These are phyloP conservation scores for Licmophora abbreviata DNA, from an alignment of 108 stramenopile genomes.

Conservation along the genomic window DNA sequence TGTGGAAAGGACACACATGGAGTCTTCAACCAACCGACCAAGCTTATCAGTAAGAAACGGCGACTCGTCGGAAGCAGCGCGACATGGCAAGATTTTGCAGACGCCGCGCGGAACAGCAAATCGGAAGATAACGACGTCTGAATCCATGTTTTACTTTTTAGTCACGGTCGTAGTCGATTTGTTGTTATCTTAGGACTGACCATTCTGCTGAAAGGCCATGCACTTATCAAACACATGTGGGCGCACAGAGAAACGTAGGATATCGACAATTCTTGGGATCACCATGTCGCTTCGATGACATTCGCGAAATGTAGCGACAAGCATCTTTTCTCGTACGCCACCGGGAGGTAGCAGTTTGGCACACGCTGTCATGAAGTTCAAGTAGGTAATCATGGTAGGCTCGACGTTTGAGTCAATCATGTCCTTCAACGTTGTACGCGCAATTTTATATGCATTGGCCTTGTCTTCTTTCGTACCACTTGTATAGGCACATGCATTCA, in stretches of 20 bases:
- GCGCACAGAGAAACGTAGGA: too few species aligned
- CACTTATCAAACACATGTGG: too few species aligned
- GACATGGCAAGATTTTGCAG: constrained; percentile 35
- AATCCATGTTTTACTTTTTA: too few species aligned
- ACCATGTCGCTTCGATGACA: too few species aligned
- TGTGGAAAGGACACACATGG: constrained; percentile 89
- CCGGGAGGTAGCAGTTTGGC: constrained; percentile 1
- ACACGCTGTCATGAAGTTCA: constrained; percentile 3
- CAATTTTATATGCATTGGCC: neutral
- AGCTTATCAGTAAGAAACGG: constrained; percentile 65
- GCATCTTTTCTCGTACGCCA: neutral
- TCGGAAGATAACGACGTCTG: too few species aligned
- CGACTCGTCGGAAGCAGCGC: constrained; percentile 41
- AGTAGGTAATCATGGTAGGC: neutral
- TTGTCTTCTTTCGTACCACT: neutral
- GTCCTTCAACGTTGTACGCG: neutral
- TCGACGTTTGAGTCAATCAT: neutral
- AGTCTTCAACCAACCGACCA: constrained; percentile 75
- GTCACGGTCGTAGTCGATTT: too few species aligned
- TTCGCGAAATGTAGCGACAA: constrained; percentile 1
- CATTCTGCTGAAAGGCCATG: too few species aligned
- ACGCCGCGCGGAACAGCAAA: neutral
- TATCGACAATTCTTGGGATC: too few species aligned
- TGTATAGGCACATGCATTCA: constrained; percentile 51
- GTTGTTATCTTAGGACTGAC: too few species aligned